Evolutionary conservation across 805 yeast genomes (phyloP).

Genomic region (Kodamaea restingae): DNA sequence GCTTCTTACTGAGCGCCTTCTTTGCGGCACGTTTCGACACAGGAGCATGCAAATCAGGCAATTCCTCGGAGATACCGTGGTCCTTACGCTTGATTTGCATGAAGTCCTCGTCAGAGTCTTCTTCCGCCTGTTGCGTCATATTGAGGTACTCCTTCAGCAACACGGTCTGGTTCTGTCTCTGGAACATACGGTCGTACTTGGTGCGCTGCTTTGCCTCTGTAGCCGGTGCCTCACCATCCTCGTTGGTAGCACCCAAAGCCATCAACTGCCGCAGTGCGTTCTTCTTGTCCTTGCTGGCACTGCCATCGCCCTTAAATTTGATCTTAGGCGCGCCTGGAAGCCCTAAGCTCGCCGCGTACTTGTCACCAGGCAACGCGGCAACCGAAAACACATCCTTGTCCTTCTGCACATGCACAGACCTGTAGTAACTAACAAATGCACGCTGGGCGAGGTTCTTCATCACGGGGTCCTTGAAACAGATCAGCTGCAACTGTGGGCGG

Average conservation of each 20-base stretch:
- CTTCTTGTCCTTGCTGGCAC: constrained; percentile 67
- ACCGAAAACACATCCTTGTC: constrained; percentile 84
- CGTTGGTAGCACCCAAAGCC: constrained; percentile 41
- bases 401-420: constrained; percentile 79
- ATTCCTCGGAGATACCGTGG: constrained; percentile 62
- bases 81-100: constrained; percentile 74
- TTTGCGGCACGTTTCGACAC: constrained; percentile 82
- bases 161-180: constrained; percentile 88
- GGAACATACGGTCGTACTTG: constrained; percentile 93
- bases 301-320: constrained; percentile 52
- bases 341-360: constrained; percentile 83
- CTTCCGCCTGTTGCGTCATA: constrained; percentile 43
- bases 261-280: constrained; percentile 73
- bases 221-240: constrained; percentile 59
- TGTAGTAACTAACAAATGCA: constrained; percentile 87
- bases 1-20: constrained; percentile 83
- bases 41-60: constrained; percentile 58
- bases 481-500: constrained; percentile 77
- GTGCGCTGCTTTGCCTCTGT: constrained; percentile 47
- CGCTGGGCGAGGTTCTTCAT: constrained; percentile 92
- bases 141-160: constrained; percentile 83
- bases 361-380: constrained; percentile 73
- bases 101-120: constrained; percentile 63
- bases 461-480: constrained; percentile 88
- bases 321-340: constrained; percentile 95